Evolutionary conservation across 257 asterid genomes (phyloP), one percentile per base, ranked within the genome.

Genomic region (Jaltomata sinuosa): DNA sequence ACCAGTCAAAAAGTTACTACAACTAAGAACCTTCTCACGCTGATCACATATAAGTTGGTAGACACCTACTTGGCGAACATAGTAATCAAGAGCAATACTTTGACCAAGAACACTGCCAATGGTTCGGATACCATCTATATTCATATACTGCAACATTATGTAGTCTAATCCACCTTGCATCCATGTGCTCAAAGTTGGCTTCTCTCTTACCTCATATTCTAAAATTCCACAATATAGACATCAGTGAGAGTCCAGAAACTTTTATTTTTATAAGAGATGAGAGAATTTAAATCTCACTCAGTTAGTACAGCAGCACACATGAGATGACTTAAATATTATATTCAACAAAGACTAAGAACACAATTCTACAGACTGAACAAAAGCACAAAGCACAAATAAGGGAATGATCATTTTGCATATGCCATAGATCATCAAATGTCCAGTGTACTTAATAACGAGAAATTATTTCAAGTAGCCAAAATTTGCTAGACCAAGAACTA

Each of bases 21-120:
- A 45, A 74, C 59, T 34, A 82, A 83, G 78, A 86, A 38, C 22
- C 45, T 65, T 59, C 19, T 45, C 31, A 55, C 55, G 72, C 45
- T 84, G 54, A 72, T 42, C 84, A 36, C 42, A 19, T 53, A 49
- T 31, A 68, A 84, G 74, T 82, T 54, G 78, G 62, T 8, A 50
- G 61, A 82, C 32, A 85, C 92, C 82, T 76, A 96, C 99, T 94
- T 96, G 99, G 84, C 98, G 97, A 81, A 96, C 99, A 88, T 96
- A 96, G 88, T 94, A 96, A 86, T 96, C 99, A 86, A 96, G 99
- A 87, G 98, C 99, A 90, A 96, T 93, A 90, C 99, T 94, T 87
- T 96, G 99, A 84, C 98, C 99, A 86, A 96, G 98, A 89, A 96
- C 98, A 88, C 99, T 93, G 81, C 98, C 99, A 84, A 96, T 93